Conservation (phyloP, 176 grass and related monocot species). For the Phoenix dactylifera region DNA sequence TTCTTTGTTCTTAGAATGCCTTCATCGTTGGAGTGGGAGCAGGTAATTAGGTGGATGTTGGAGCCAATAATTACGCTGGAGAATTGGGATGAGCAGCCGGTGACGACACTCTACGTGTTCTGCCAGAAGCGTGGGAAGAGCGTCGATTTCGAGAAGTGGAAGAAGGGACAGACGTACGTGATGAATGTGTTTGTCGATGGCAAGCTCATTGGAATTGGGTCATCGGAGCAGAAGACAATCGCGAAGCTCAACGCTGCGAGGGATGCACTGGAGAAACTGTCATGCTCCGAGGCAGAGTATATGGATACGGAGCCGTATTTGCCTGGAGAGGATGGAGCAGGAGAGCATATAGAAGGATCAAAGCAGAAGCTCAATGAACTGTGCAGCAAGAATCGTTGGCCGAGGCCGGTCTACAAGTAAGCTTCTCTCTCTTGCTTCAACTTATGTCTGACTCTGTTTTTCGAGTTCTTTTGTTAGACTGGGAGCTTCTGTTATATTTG, state of each 20-base stretch:
- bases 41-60: slow-evolving; percentile 55
- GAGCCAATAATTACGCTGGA: slow-evolving; percentile 71
- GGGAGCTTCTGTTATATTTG: neutral
- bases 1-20: neutral
- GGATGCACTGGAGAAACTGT: slow-evolving; percentile 57
- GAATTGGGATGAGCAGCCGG: slow-evolving; percentile 68
- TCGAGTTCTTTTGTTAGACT: too few relatives aligned
- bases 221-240: slow-evolving; percentile 61
- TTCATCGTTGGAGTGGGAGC: neutral
- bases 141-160: slow-evolving; percentile 42
- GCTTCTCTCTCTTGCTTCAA: neutral
- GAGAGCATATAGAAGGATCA: slow-evolving; percentile 36
- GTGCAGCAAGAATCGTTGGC: slow-evolving; percentile 46
- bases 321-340: slow-evolving; percentile 15
- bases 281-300: neutral
- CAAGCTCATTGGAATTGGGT: slow-evolving; percentile 47
- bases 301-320: slow-evolving; percentile 12
- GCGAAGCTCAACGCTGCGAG: slow-evolving; percentile 72
- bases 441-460: too few relatives aligned
- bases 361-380: slow-evolving; percentile 67
- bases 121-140: slow-evolving; percentile 67
- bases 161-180: slow-evolving; percentile 32
- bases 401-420: slow-evolving; percentile 67
- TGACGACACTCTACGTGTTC: slow-evolving; percentile 47
- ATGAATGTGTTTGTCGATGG: slow-evolving; percentile 52